Evolutionary conservation across 2,329 filamentous ascomycete species (phyloP).

Genomic region (Penicillium sp.): DNA sequence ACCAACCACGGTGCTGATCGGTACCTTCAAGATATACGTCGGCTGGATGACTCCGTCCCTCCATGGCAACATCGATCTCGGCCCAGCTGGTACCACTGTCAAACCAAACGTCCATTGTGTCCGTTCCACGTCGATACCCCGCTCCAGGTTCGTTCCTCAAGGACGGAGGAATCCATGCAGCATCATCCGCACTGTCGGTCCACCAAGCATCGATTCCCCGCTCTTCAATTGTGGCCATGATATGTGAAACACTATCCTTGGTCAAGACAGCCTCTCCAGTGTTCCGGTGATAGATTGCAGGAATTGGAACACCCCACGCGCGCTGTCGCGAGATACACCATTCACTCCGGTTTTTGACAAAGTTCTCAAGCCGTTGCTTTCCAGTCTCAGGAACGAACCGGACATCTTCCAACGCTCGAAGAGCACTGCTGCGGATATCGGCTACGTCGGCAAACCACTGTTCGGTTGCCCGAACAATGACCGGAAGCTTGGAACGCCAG

Average conservation of each 20-base stretch:
- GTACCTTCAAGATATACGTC: constrained; percentile 90
- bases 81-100: constrained; percentile 95
- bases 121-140: constrained; percentile 64
- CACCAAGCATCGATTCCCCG: constrained; percentile 91
- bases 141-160: constrained; percentile 42
- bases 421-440: constrained; percentile 65
- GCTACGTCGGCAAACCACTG: constrained; percentile 97
- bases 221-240: constrained; percentile 66
- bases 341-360: constrained; percentile 77
- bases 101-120: constrained; percentile 99
- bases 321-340: constrained; percentile 98
- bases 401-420: constrained; percentile 62
- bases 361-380: constrained; percentile 67
- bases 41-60: constrained; percentile 40
- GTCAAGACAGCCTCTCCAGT: constrained; percentile 69
- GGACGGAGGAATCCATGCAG: constrained; percentile 63
- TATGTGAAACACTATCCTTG: constrained; percentile 69
- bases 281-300: constrained; percentile 66
- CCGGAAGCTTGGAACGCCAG: constrained; percentile 88
- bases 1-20: constrained; percentile 96
- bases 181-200: constrained; percentile 67
- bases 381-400: constrained; percentile 70
- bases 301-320: constrained; percentile 93
- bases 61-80: constrained; percentile 34
- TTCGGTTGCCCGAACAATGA: constrained; percentile 83